Percentiles rank a stretch among this genome's conserved stretches.
phyloP scores from a whole-genome alignment of 129 eudicot genomes.

The Lactuca saligna region DNA sequence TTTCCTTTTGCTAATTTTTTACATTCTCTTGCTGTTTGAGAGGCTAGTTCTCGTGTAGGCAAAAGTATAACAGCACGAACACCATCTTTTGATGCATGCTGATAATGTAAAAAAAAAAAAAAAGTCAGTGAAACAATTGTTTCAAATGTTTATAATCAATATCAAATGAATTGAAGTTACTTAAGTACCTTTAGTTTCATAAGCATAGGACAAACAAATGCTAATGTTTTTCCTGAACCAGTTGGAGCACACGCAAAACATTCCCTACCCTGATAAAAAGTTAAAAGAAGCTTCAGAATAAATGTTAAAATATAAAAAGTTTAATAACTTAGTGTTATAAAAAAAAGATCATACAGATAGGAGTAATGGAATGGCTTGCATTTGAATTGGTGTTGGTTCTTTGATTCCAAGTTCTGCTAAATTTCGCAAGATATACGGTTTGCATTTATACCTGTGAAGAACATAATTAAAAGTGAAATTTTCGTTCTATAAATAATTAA shows the following conservation, averaged over 20 bases:
- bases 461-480: neutral
- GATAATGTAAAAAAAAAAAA: constrained; percentile 7
- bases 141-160: constrained; percentile 14
- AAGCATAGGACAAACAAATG: constrained; percentile 83
- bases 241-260: constrained; percentile 99
- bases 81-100: constrained; percentile 79
- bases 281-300: constrained; percentile 17
- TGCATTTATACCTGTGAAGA: constrained; percentile 64
- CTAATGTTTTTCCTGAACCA: constrained; percentile 97
- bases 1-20: constrained; percentile 78
- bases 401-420: constrained; percentile 76
- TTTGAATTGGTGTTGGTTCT: constrained; percentile 96
- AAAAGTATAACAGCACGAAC: constrained; percentile 80
- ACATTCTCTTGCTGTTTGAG: constrained; percentile 97
- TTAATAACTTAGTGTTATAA: neutral
- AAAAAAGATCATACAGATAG: constrained; percentile 74
- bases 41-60: constrained; percentile 96
- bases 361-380: constrained; percentile 97
- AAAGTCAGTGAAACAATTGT: constrained; percentile 10
- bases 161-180: neutral
- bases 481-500: neutral
- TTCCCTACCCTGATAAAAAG: constrained; percentile 74
- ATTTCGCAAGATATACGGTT: constrained; percentile 64
- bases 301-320: neutral
- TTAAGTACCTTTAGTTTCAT: constrained; percentile 81